Conservation (phyloP, 1,284 basidiomycete species). For the Anthracocystis walkeri region DNA sequence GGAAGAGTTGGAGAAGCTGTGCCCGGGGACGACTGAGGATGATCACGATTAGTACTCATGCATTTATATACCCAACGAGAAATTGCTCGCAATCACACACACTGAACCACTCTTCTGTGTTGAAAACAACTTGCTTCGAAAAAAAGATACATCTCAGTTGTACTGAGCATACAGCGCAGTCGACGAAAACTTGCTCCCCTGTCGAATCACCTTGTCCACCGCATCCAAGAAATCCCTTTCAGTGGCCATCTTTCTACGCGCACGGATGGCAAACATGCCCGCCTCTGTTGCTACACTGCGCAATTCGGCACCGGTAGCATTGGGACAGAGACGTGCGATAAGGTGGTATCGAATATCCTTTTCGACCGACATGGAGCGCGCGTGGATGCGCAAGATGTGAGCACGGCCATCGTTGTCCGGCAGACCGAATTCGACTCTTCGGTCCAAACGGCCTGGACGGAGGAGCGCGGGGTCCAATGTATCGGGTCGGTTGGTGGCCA, state of each 20-base stretch:
- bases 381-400: slow-evolving; percentile 96
- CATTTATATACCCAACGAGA: slow-evolving; percentile 22
- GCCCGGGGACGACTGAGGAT: slow-evolving; percentile 49
- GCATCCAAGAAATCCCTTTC: slow-evolving; percentile 98
- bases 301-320: slow-evolving; percentile 96
- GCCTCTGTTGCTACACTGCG: slow-evolving; percentile 97
- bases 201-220: slow-evolving; percentile 97
- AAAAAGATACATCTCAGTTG: slow-evolving; percentile 23
- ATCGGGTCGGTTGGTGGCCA: slow-evolving; percentile 99
- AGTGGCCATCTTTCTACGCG: slow-evolving; percentile 93
- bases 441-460: slow-evolving; percentile 94
- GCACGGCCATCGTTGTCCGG: slow-evolving; percentile 97
- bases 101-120: background rate
- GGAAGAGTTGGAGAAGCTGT: slow-evolving; percentile 24
- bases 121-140: background rate
- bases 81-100: slow-evolving; percentile 3
- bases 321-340: slow-evolving; percentile 95
- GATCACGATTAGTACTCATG: slow-evolving; percentile 39
- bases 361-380: slow-evolving; percentile 95
- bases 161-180: slow-evolving; percentile 66
- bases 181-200: slow-evolving; percentile 93
- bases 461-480: slow-evolving; percentile 96
- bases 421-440: slow-evolving; percentile 93
- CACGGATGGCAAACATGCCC: slow-evolving; percentile 99
- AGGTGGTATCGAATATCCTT: slow-evolving; percentile 97